Conservation (phyloP, 768 basidiomycete species). For the Fomitopsis pulvina region DNA sequence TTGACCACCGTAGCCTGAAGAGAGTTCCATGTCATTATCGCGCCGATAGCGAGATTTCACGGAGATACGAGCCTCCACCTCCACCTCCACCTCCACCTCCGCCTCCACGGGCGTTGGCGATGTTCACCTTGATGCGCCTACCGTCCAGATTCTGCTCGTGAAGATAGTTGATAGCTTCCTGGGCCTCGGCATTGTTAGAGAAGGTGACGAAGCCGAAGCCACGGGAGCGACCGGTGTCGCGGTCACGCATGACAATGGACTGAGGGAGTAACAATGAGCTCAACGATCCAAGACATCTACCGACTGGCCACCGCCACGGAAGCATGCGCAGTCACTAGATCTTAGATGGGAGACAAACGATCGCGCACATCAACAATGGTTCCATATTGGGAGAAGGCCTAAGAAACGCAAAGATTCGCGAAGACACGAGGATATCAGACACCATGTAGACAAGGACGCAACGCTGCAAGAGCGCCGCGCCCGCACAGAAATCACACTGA, state of each 20-base stretch:
- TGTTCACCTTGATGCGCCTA: conserved; percentile 82
- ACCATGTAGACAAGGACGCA: conserved; percentile 24
- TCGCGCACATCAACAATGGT: conserved; percentile 83
- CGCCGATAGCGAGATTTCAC: conserved; percentile 6
- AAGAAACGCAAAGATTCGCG: conserved; percentile 28
- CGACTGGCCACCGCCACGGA: conserved; percentile 5
- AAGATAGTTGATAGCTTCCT: conserved; percentile 65
- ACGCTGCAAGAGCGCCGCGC: conserved; percentile 10
- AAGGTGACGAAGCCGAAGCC: conserved; percentile 97
- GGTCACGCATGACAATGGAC: conserved; percentile 98
- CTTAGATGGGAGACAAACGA: conserved; percentile 4
- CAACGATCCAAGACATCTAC: conserved; percentile 13
- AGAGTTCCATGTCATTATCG: background rate
- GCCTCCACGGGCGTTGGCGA: conserved; percentile 63
- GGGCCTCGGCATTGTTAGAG: conserved; percentile 54
- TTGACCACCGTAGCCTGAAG: conserved; percentile 1
- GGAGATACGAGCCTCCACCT: conserved; percentile 4
- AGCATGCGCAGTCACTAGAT: conserved; percentile 16
- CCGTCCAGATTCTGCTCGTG: conserved; percentile 95
- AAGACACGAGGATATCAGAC: conserved; percentile 43
- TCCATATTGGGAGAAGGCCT: conserved; percentile 84
- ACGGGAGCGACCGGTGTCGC: conserved; percentile 94
- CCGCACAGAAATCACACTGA: conserved; percentile 54
- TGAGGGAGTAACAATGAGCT: conserved; percentile 33
- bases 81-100: conserved; percentile 46